These are phyloP conservation scores for Clonostachys byssicola DNA, from an alignment of 2,329 filamentous ascomycete genomes.

Conservation along the genomic window DNA sequence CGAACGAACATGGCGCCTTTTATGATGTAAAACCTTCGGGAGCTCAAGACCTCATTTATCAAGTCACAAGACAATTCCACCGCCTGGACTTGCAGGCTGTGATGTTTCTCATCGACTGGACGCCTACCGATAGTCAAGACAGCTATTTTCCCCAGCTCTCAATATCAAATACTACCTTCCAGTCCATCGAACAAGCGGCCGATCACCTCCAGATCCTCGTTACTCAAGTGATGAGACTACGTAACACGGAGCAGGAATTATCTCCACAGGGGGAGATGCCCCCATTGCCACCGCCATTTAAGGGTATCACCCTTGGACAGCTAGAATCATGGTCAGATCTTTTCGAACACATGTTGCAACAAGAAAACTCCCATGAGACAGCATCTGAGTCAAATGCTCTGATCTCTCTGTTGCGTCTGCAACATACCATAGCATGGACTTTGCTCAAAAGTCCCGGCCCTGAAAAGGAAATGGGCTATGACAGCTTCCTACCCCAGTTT, in stretches of 20 bases:
- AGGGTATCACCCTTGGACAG: slow-evolving; percentile 9
- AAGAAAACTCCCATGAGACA: slow-evolving; percentile 4
- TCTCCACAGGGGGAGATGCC: slow-evolving; percentile 5
- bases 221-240: slow-evolving; percentile 19
- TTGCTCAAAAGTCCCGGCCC: slow-evolving; percentile 14
- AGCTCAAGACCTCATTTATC: slow-evolving; percentile 12
- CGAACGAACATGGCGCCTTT: slow-evolving; percentile 2
- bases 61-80: slow-evolving; percentile 23
- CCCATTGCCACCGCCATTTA: slow-evolving; percentile 1
- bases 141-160: slow-evolving; percentile 6
- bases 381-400: slow-evolving; percentile 7
- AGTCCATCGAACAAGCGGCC: slow-evolving; percentile 22
- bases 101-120: slow-evolving; percentile 25
- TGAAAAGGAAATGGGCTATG: slow-evolving; percentile 19
- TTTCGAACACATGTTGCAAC: slow-evolving; percentile 16
- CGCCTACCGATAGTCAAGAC: slow-evolving; percentile 17
- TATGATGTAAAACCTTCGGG: slow-evolving; percentile 3
- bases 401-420: slow-evolving; percentile 20
- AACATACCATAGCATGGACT: slow-evolving; percentile 18
- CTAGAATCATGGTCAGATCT: slow-evolving; percentile 16
- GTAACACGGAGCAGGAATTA: slow-evolving; percentile 12
- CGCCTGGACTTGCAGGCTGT: slow-evolving; percentile 28
- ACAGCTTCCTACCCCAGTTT: slow-evolving; percentile 19
- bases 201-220: slow-evolving; percentile 22
- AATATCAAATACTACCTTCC: slow-evolving; percentile 10